Evolutionary conservation across 1,284 basidiomycete genomes (phyloP).

Genomic region (Ceratorhiza oryzae-sativae): DNA sequence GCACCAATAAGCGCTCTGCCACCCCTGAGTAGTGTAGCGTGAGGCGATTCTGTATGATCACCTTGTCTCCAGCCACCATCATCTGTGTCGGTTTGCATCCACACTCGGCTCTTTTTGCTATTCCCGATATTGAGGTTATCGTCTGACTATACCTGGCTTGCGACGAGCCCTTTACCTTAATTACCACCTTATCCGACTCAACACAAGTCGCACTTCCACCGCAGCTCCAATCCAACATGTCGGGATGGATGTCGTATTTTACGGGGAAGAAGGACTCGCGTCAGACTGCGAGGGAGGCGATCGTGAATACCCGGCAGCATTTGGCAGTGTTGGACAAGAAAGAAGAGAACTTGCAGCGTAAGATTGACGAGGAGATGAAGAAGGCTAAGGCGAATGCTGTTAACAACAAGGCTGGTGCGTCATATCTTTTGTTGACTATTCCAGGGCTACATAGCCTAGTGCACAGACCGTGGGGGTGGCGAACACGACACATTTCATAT

Average conservation of each 20-base stretch:
- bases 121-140: neutral
- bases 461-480: no score
- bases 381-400: constrained; percentile 95
- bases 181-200: neutral
- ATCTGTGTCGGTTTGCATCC: neutral
- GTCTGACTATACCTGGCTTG: neutral
- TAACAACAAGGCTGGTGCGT: constrained; percentile 90
- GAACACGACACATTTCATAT: neutral
- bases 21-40: constrained; percentile 8
- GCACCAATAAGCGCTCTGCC: constrained; percentile 26
- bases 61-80: constrained; percentile 23
- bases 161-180: neutral
- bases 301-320: constrained; percentile 85
- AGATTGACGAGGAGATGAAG: constrained; percentile 93
- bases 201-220: neutral
- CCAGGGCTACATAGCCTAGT: no score
- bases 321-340: constrained; percentile 99
- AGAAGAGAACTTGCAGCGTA: constrained; percentile 95
- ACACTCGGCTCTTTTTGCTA: neutral
- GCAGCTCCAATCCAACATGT: constrained; percentile 65
- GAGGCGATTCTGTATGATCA: constrained; percentile 24
- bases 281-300: constrained; percentile 82
- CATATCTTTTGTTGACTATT: constrained; percentile 28
- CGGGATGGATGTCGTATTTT: constrained; percentile 86
- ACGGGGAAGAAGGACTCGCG: constrained; percentile 79